Base-by-base conservation (phyloP, 2,329 filamentous ascomycete species). In the Colletotrichum graminicola region DNA sequence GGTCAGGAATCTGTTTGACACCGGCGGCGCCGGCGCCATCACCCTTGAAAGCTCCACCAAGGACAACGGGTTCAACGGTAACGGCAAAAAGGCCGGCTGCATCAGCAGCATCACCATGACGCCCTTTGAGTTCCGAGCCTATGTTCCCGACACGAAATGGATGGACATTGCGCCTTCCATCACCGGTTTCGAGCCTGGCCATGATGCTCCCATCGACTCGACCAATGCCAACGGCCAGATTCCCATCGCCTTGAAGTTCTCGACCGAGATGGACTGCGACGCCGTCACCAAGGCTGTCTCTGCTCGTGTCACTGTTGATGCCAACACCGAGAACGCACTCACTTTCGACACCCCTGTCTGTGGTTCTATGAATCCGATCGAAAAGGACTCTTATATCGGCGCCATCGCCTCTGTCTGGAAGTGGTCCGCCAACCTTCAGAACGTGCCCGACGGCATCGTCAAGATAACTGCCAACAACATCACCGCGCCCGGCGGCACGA, bases 1-100 rank as follows among this genome's bases (percentile, higher is more conserved):
- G 1, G 89, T 92, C 72, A 88, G 87, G 76, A 91, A 91, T 75
- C 76, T 92, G 16, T 90, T 92, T 77, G 88, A 87, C 75, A 89
- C 89, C 0, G 89, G 88, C 74, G 88, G 90, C 34, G 84, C 88
- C 74, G 88, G 90, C 32, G 84, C 88, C 72, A 80, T 86, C 67
- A 84, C 79, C 0, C 79, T 92, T n/a, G 81, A 82, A 60, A 76
- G 78, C 1, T 86, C 87, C 1, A 77, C 81, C 1, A 78, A 82
- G 5, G 80, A 80, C 39, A 81, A 89, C 49, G 83, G 82, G 16
- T 81, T 88, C 54, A 84, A 85, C 66, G 82, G 82, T 2, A 85
- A 84, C 0, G 80, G 76, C 0, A 78, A 83, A 3, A 80, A 76
- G 59, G 89, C 88, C 71, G 90, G 90, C 2, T 92, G 90, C 74